These are phyloP conservation scores for Massarina eburnea DNA, from an alignment of 2,329 filamentous ascomycete species.

Conservation along the genomic window DNA sequence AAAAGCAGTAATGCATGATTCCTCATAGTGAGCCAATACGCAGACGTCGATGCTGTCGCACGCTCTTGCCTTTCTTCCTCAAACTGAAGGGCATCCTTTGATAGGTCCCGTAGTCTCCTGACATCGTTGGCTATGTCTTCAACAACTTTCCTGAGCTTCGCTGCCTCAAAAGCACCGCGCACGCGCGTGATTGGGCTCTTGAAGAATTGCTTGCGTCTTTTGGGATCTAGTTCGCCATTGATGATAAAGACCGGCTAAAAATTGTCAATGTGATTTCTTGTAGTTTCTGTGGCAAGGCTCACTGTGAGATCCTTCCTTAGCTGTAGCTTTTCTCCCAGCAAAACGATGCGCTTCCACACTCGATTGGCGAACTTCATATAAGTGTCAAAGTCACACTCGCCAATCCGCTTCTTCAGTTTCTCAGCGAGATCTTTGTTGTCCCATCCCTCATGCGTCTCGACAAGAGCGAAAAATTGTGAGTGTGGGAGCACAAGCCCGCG, in stretches of 20 bases:
- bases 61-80: constrained; percentile 4
- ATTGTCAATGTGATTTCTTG: too few species aligned
- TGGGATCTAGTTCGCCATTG: constrained; percentile 2
- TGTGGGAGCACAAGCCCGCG: constrained; percentile 2
- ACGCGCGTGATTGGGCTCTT: constrained; percentile 3
- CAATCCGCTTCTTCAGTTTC: not conserved
- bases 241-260: constrained; percentile 4
- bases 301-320: constrained; percentile 4
- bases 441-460: constrained; percentile 3
- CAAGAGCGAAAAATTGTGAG: constrained; percentile 3
- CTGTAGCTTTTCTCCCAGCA: constrained; percentile 4
- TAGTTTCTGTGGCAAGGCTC: not conserved
- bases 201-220: constrained; percentile 6
- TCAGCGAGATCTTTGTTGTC: not conserved
- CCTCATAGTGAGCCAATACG: constrained; percentile 5
- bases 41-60: not conserved
- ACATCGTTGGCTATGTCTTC: constrained; percentile 6
- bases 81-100: constrained; percentile 3
- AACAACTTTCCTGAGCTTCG: constrained; percentile 5
- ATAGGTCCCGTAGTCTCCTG: constrained; percentile 1
- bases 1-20: constrained; percentile 1
- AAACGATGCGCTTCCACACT: constrained; percentile 1
- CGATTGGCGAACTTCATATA: constrained; percentile 1
- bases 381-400: constrained; percentile 1
- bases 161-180: constrained; percentile 3